These are phyloP conservation scores for Neoboletus brunneissimus DNA, from an alignment of 768 basidiomycete genomes.

Conservation along the genomic window DNA sequence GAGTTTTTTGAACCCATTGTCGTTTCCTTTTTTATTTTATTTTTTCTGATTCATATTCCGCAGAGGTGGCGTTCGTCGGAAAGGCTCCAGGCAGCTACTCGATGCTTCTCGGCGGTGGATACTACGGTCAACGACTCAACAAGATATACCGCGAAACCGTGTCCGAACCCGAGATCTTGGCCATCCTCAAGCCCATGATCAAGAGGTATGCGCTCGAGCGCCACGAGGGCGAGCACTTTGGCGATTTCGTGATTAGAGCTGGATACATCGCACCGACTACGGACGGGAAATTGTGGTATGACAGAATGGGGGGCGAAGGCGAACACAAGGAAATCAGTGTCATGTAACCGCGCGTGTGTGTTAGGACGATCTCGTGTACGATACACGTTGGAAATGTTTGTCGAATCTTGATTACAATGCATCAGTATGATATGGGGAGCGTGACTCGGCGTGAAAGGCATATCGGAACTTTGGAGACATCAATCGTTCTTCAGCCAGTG, in stretches of 20 bases:
- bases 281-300: conserved; percentile 85
- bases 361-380: neutral
- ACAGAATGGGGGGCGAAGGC: conserved; percentile 77
- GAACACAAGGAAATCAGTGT: conserved; percentile 39
- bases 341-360: conserved; percentile 1
- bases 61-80: conserved; percentile 94
- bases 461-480: too few species aligned
- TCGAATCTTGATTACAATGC: too few species aligned
- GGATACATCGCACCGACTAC: conserved; percentile 88
- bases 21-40: neutral
- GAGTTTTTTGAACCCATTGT: neutral
- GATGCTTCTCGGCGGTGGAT: conserved; percentile 96
- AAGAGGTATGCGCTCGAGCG: conserved; percentile 89
- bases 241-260: conserved; percentile 90
- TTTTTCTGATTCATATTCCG: neutral
- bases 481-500: too few species aligned
- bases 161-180: conserved; percentile 87
- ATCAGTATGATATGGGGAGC: too few species aligned
- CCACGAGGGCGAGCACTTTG: conserved; percentile 85
- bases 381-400: neutral
- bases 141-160: conserved; percentile 94
- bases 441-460: too few species aligned
- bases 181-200: conserved; percentile 90
- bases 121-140: conserved; percentile 90
- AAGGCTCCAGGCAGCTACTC: conserved; percentile 91